These are phyloP conservation scores for Xylariaceae sp. DNA, from an alignment of 2,329 filamentous ascomycete genomes.

Conservation along the genomic window DNA sequence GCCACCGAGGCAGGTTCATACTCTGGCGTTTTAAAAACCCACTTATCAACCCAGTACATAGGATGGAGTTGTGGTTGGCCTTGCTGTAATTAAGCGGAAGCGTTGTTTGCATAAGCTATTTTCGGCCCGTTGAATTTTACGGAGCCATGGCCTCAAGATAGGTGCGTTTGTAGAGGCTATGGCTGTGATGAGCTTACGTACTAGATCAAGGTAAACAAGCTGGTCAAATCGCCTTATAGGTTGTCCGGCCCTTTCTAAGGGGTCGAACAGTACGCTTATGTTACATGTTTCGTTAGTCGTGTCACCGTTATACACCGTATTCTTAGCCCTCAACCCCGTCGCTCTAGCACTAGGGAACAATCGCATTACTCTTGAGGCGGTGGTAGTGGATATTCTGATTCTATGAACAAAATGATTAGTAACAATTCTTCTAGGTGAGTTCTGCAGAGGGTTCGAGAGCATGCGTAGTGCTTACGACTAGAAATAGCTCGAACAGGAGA, in stretches of 20 bases:
- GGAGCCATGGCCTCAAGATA: conserved; percentile 1
- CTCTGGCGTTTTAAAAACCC: conserved; percentile 9
- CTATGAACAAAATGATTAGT: no score
- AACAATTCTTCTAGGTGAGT: no score
- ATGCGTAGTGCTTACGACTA: no score
- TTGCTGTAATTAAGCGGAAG: background rate
- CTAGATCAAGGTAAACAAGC: background rate
- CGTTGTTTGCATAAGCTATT: background rate
- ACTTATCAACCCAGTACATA: background rate
- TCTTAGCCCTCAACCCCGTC: background rate
- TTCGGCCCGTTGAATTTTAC: background rate
- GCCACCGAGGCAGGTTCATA: background rate
- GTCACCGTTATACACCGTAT: no score
- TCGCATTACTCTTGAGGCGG: no score
- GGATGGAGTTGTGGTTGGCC: background rate
- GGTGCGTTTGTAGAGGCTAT: background rate
- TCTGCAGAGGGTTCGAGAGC: no score
- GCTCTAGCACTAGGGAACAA: background rate
- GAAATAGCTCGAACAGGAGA: no score
- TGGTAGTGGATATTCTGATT: no score
- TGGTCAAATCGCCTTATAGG: no score
- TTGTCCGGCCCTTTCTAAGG: no score
- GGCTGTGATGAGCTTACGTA: background rate
- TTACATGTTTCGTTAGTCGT: no score
- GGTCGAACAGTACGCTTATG: background rate